phyloP scores from a whole-genome alignment of 805 yeast species.

The Priceomyces haplophilus region DNA sequence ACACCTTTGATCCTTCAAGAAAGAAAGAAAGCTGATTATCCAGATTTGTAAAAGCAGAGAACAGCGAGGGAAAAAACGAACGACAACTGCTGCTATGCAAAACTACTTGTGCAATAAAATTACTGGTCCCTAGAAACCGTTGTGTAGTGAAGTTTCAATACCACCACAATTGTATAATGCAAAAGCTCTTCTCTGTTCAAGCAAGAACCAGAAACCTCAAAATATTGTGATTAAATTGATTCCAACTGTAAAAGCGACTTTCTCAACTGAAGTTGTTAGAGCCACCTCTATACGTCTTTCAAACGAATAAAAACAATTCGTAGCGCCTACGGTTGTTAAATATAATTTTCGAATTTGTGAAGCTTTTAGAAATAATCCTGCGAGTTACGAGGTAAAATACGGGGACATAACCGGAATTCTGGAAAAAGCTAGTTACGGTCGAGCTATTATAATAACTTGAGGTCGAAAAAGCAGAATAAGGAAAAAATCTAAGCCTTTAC shows the following conservation, averaged over 20 bases:
- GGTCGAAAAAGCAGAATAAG: too few relatives aligned
- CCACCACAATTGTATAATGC: neutral
- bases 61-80: too few relatives aligned
- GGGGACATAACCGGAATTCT: neutral
- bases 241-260: neutral
- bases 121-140: too few relatives aligned
- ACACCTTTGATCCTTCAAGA: too few relatives aligned
- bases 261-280: neutral
- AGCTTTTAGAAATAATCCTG: neutral
- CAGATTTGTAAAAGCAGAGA: too few relatives aligned
- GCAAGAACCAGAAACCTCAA: neutral
- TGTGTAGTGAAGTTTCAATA: neutral
- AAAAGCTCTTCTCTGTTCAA: neutral
- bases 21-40: too few relatives aligned
- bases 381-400: neutral
- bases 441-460: too few relatives aligned
- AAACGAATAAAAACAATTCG: neutral
- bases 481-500: too few relatives aligned
- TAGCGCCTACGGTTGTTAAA: neutral
- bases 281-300: neutral
- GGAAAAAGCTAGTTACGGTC: too few relatives aligned
- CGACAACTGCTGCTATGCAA: too few relatives aligned
- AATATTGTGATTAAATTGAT: neutral
- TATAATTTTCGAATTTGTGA: constrained; percentile 1
- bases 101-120: too few relatives aligned